These are phyloP conservation scores for Candida vartiovaarae DNA, from an alignment of 805 yeast genomes.

Conservation along the genomic window DNA sequence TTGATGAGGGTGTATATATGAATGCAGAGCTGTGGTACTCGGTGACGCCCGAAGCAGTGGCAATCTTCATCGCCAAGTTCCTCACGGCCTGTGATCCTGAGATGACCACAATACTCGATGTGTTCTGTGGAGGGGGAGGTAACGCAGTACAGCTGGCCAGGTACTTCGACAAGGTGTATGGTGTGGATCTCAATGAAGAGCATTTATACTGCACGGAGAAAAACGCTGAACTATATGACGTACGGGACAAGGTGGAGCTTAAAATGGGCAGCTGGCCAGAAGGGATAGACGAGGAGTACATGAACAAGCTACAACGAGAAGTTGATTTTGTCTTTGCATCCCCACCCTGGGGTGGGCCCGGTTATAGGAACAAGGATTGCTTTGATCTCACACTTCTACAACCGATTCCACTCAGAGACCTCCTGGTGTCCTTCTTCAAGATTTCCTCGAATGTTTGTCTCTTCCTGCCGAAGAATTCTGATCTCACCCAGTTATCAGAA, in stretches of 20 bases:
- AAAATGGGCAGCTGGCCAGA: conserved; percentile 40
- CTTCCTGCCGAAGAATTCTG: conserved; percentile 57
- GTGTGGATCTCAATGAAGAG: conserved; percentile 52
- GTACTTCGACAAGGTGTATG: conserved; percentile 48
- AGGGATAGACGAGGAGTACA: conserved; percentile 13
- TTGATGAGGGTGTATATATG: conserved; percentile 62
- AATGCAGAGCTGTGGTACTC: conserved; percentile 78
- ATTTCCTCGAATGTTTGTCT: conserved; percentile 45
- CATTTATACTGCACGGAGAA: conserved; percentile 61
- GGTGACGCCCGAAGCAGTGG: conserved; percentile 78
- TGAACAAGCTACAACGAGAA: conserved; percentile 2
- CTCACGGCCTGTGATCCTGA: conserved; percentile 45
- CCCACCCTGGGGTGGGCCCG: conserved; percentile 88
- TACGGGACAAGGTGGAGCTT: conserved; percentile 42
- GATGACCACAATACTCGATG: conserved; percentile 46
- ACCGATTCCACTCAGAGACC: conserved; percentile 42
- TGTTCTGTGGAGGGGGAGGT: conserved; percentile 88
- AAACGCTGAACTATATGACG: conserved; percentile 61
- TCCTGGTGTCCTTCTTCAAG: conserved; percentile 36
- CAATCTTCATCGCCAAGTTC: conserved; percentile 51
- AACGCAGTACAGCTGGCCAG: conserved; percentile 71
- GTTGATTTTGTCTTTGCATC: conserved; percentile 62
- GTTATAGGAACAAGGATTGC: conserved; percentile 33
- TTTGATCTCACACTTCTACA: conserved; percentile 40
- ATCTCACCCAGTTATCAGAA: conserved; percentile 42